These are phyloP conservation scores for Dillenia suffruticosa DNA, from an alignment of 164 flowering plant species.

Conservation along the genomic window DNA sequence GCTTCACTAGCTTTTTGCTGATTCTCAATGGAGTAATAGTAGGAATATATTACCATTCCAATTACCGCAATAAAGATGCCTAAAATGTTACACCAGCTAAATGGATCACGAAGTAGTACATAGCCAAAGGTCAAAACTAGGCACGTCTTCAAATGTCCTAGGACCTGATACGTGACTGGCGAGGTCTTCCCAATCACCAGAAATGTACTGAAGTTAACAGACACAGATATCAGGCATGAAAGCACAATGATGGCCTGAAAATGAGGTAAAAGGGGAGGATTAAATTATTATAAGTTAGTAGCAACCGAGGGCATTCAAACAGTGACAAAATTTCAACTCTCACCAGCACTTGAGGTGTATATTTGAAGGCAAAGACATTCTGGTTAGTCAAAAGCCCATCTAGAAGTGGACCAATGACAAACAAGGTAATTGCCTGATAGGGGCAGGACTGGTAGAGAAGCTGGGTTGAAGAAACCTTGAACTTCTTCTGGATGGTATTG, in stretches of 20 bases:
- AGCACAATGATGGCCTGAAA: constrained; percentile 88
- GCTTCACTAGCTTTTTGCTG: constrained; percentile 70
- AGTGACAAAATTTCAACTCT: constrained; percentile 18
- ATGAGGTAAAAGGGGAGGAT: background rate
- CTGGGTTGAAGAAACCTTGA: constrained; percentile 92
- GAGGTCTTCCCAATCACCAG: constrained; percentile 97
- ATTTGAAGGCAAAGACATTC: constrained; percentile 85
- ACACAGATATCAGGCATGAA: constrained; percentile 90
- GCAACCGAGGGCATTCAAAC: too few species aligned
- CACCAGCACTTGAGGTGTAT: constrained; percentile 92
- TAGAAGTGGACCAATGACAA: constrained; percentile 78
- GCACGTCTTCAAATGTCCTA: constrained; percentile 95
- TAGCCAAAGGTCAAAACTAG: constrained; percentile 91
- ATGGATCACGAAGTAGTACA: constrained; percentile 78
- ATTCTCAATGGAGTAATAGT: constrained; percentile 61
- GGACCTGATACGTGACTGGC: constrained; percentile 97
- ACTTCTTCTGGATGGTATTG: constrained; percentile 92
- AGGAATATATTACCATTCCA: constrained; percentile 90
- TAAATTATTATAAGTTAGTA: background rate
- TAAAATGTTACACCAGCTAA: constrained; percentile 82
- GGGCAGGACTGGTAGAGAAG: constrained; percentile 93
- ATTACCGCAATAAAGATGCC: constrained; percentile 82
- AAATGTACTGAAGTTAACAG: constrained; percentile 97
- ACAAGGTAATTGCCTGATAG: constrained; percentile 76
- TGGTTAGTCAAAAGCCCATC: constrained; percentile 75